Evolutionary conservation across 345 rosid genomes (phyloP).

Genomic region (Clarkia xantiana): DNA sequence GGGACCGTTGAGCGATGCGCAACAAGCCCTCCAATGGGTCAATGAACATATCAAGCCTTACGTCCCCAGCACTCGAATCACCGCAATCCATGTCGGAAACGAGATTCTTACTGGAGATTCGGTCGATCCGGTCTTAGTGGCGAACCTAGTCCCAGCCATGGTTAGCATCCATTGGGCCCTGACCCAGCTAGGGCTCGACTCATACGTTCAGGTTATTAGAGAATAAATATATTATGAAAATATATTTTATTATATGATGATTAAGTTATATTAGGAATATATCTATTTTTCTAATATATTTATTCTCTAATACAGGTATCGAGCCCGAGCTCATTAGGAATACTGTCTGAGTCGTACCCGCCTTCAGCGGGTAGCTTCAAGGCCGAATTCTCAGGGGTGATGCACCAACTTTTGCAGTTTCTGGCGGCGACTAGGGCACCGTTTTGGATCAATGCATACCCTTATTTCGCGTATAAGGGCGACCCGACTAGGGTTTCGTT

Average conservation of each 20-base stretch:
- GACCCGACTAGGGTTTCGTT: slow-evolving; percentile 40
- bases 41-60: slow-evolving; percentile 53
- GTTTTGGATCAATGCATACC: slow-evolving; percentile 94
- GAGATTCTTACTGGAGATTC: slow-evolving; percentile 38
- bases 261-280: too few species aligned
- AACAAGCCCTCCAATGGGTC: slow-evolving; percentile 77
- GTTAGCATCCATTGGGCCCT: slow-evolving; percentile 61
- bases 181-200: slow-evolving; percentile 53
- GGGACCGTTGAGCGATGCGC: slow-evolving; percentile 39
- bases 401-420: slow-evolving; percentile 52
- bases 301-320: too few species aligned
- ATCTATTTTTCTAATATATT: too few species aligned
- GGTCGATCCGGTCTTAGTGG: slow-evolving; percentile 30
- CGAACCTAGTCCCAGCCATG: slow-evolving; percentile 64
- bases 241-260: too few species aligned
- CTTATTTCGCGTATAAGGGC: slow-evolving; percentile 87
- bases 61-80: slow-evolving; percentile 48
- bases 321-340: slow-evolving; percentile 57
- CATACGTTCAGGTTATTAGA: slow-evolving; percentile 44
- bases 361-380: slow-evolving; percentile 83
- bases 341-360: slow-evolving; percentile 65
- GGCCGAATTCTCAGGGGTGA: slow-evolving; percentile 28
- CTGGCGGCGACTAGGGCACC: slow-evolving; percentile 40
- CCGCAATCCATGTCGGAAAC: slow-evolving; percentile 65
- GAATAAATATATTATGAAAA: too few species aligned